Evolutionary conservation across 2,329 filamentous ascomycete genomes (phyloP).

Genomic region (Neoascochyta sp.): DNA sequence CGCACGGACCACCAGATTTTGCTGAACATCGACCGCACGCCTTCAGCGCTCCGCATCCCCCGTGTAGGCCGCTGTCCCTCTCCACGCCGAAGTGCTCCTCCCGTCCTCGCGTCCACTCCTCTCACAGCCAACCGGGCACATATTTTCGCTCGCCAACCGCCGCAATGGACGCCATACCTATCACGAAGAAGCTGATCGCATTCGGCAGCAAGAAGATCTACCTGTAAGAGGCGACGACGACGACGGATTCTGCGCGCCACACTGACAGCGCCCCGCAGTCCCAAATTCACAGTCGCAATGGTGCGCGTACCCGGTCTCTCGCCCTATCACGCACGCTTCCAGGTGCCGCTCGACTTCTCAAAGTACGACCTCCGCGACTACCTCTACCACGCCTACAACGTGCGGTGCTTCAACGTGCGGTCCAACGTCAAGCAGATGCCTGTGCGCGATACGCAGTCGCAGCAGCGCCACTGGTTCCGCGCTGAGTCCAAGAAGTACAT

Average conservation of each 20-base stretch:
- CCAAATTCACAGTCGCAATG: constrained; percentile 75
- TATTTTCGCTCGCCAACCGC: too few relatives aligned
- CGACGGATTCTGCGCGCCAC: background rate
- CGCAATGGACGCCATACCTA: constrained; percentile 29
- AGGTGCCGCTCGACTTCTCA: constrained; percentile 86
- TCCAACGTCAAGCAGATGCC: constrained; percentile 73
- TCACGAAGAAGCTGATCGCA: constrained; percentile 33
- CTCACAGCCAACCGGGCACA: too few relatives aligned
- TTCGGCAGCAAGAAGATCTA: constrained; percentile 47
- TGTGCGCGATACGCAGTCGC: constrained; percentile 52
- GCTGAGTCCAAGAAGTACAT: constrained; percentile 80
- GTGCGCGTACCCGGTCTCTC: constrained; percentile 69
- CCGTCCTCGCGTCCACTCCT: background rate
- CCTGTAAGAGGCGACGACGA: constrained; percentile 44
- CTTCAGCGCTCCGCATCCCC: constrained; percentile 4
- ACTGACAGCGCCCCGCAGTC: constrained; percentile 51
- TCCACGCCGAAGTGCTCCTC: background rate
- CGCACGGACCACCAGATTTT: background rate
- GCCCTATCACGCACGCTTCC: constrained; percentile 81
- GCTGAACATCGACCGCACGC: constrained; percentile 1
- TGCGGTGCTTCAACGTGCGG: constrained; percentile 66
- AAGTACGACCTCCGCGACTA: constrained; percentile 97
- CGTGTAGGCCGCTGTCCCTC: constrained; percentile 1
- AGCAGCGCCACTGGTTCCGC: constrained; percentile 60
- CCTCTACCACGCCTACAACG: constrained; percentile 78